Conservation (phyloP, 2,329 filamentous ascomycete species). For the Ascochyta fabae region DNA sequence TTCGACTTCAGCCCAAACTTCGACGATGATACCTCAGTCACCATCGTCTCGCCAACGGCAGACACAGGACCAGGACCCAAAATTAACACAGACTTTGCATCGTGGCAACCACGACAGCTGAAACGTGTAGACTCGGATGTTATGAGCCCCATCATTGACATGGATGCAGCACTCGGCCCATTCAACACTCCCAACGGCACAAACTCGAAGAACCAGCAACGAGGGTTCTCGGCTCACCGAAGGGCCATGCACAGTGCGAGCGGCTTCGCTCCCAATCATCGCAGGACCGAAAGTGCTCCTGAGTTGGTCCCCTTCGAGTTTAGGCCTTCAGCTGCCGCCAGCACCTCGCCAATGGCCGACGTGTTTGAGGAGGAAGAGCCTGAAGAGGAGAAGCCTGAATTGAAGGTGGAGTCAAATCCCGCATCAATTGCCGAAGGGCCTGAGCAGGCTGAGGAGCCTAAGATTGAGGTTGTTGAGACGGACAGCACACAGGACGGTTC, state of each 20-base stretch:
- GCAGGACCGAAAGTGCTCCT: conserved; percentile 80
- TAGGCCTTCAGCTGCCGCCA: conserved; percentile 57
- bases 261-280: conserved; percentile 77
- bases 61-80: conserved; percentile 31
- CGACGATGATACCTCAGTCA: conserved; percentile 51
- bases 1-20: conserved; percentile 50
- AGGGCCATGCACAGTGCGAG: conserved; percentile 79
- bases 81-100: conserved; percentile 44
- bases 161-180: conserved; percentile 90
- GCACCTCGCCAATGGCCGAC: conserved; percentile 79
- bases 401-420: conserved; percentile 15
- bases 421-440: conserved; percentile 37
- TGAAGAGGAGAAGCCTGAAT: conserved; percentile 58
- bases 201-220: conserved; percentile 61
- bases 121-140: conserved; percentile 60
- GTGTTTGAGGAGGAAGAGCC: conserved; percentile 83
- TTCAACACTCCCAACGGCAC: conserved; percentile 83
- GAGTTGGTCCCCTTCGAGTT: conserved; percentile 77
- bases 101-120: conserved; percentile 48
- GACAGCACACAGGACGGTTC: conserved; percentile 49
- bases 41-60: conserved; percentile 48
- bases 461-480: conserved; percentile 56
- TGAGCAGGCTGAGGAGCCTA: conserved; percentile 49
- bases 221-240: conserved; percentile 55
- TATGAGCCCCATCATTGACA: conserved; percentile 83